Evolutionary conservation across 345 rosid species (phyloP).

Genomic region (Pistacia vera): DNA sequence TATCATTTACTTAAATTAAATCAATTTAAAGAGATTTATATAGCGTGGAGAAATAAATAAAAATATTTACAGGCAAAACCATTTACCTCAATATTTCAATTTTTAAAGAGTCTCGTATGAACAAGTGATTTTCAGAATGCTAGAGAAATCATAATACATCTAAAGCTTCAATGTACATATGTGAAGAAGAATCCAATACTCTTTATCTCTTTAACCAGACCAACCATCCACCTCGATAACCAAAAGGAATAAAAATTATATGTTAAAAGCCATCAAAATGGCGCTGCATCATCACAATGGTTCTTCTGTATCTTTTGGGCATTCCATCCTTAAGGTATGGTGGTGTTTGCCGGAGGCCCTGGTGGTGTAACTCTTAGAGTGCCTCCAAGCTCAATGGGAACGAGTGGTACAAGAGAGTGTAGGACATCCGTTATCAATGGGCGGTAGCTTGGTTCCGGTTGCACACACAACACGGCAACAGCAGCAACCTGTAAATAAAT

Average conservation of each 20-base stretch:
- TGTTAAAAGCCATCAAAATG: not conserved
- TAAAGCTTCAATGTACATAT: conserved; percentile 28
- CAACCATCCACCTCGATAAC: not conserved
- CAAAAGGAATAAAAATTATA: not conserved
- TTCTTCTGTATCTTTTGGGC: not conserved
- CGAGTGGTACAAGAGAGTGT: conserved; percentile 85
- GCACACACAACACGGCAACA: conserved; percentile 89
- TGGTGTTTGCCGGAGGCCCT: conserved; percentile 6
- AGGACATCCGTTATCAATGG: conserved; percentile 88
- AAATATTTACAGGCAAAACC: not conserved
- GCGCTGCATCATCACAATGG: not conserved
- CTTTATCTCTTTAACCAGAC: not conserved
- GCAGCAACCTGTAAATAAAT: conserved; percentile 79
- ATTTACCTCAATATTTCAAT: not conserved
- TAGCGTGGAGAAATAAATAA: not conserved
- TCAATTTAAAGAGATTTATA: too few species aligned
- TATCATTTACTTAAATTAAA: too few species aligned
- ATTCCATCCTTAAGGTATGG: not conserved
- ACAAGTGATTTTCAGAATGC: conserved; percentile 16
- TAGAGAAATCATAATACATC: not conserved
- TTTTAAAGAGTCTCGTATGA: not conserved
- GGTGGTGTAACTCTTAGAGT: conserved; percentile 54
- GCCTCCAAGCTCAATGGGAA: conserved; percentile 87
- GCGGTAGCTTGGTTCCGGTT: conserved; percentile 90
- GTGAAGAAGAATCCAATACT: conserved; percentile 7